Evolutionary conservation across 139 green algal genomes (phyloP).

Genomic region (Closterium sp.): DNA sequence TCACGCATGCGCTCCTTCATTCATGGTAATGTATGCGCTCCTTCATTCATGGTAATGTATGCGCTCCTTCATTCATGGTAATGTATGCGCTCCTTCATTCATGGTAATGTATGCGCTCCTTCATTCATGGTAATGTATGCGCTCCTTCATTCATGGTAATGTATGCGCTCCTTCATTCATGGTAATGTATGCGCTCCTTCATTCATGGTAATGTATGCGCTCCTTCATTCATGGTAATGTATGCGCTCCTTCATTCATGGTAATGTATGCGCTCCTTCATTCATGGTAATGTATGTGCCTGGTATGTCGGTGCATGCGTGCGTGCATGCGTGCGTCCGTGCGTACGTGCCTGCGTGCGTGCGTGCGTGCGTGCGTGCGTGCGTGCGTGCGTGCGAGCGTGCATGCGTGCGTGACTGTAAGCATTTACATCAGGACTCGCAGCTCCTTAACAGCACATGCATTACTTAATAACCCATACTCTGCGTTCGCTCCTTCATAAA

Average conservation of each 20-base stretch:
- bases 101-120: slow-evolving; percentile 1
- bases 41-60: slow-evolving; percentile 4
- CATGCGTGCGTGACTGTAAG: not conserved
- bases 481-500: too few relatives aligned
- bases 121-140: not conserved
- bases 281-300: not conserved
- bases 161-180: slow-evolving; percentile 7
- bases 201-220: too few relatives aligned
- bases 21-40: not conserved
- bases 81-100: not conserved
- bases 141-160: too few relatives aligned
- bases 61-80: slow-evolving; percentile 9
- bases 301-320: not conserved
- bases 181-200: not conserved
- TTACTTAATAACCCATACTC: too few relatives aligned
- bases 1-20: slow-evolving; percentile 8
- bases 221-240: slow-evolving; percentile 4
- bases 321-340: not conserved
- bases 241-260: not conserved
- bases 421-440: not conserved
- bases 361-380: not conserved
- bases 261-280: slow-evolving; percentile 8
- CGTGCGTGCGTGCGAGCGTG: not conserved
- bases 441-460: not conserved
- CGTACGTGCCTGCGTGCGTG: not conserved